Conservation (phyloP, 2,329 filamentous ascomycete genomes). For the Bipolaris zeicola region DNA sequence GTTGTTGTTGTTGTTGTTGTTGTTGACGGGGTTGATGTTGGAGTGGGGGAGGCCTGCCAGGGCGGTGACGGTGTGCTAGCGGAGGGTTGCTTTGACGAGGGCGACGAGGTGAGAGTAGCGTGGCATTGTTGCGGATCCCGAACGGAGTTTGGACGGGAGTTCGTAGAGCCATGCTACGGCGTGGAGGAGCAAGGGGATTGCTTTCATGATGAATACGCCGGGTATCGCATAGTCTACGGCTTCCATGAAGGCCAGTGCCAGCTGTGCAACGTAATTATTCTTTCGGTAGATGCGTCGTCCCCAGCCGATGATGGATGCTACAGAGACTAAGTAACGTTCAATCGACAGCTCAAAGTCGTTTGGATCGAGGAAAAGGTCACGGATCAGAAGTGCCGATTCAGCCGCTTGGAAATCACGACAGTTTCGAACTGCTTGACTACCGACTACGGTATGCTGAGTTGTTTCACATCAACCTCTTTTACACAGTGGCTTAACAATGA, state of each 20-base stretch:
- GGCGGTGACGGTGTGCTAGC: not conserved
- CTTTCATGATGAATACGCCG: not conserved
- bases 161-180: not conserved
- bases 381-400: too few relatives aligned
- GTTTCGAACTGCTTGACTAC: too few relatives aligned
- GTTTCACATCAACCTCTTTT: too few relatives aligned
- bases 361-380: not conserved
- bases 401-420: too few relatives aligned
- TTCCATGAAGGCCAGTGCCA: not conserved
- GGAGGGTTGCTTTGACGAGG: not conserved
- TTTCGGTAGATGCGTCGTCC: not conserved
- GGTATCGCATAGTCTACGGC: not conserved
- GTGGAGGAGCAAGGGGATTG: not conserved
- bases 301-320: not conserved
- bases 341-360: not conserved
- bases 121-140: not conserved
- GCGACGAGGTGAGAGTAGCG: not conserved
- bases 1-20: not conserved
- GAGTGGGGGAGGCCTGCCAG: not conserved
- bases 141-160: not conserved
- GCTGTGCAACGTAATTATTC: not conserved
- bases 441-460: not conserved
- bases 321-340: not conserved
- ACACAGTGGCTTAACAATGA: too few relatives aligned
- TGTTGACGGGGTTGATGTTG: not conserved